Conservation (phyloP, 805 yeast genomes). For the Pichia rugopelliculosa region DNA sequence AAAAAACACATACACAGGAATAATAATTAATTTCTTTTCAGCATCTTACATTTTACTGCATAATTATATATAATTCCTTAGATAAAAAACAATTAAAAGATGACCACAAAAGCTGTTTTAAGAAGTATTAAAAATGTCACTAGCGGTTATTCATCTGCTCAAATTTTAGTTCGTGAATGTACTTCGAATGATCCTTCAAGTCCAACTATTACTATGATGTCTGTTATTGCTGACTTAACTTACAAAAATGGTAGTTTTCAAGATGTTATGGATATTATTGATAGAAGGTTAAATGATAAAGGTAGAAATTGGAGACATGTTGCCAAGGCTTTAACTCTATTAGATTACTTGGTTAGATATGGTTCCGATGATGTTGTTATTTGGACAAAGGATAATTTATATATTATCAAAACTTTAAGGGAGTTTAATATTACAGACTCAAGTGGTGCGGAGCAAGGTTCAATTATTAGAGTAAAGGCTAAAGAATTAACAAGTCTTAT, state of each 20-base stretch:
- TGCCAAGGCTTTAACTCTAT: constrained; percentile 81
- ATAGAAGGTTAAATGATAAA: constrained; percentile 85
- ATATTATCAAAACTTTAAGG: constrained; percentile 79
- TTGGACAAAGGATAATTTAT: constrained; percentile 88
- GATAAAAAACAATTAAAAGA: too few species aligned
- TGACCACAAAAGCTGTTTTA: constrained; percentile 36
- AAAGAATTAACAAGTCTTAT: constrained; percentile 77
- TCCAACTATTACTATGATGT: constrained; percentile 77
- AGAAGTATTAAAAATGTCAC: constrained; percentile 84
- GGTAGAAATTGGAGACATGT: constrained; percentile 98
- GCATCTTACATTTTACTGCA: too few species aligned
- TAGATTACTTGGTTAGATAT: constrained; percentile 76
- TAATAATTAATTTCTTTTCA: too few species aligned
- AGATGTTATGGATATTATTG: constrained; percentile 91
- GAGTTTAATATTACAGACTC: constrained; percentile 85
- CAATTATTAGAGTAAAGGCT: constrained; percentile 81
- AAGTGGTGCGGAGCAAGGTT: constrained; percentile 76
- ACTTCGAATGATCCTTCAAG: constrained; percentile 84
- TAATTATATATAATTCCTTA: too few species aligned
- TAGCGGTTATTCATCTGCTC: constrained; percentile 82
- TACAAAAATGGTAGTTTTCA: constrained; percentile 66
- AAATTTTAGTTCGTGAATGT: constrained; percentile 83
- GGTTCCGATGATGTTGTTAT: constrained; percentile 86
- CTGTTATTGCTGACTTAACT: constrained; percentile 71
- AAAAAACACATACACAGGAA: too few species aligned